Evolutionary conservation across 768 basidiomycete genomes (phyloP), one percentile per base, ranked within the genome.

Genomic region (Imleria badia): DNA sequence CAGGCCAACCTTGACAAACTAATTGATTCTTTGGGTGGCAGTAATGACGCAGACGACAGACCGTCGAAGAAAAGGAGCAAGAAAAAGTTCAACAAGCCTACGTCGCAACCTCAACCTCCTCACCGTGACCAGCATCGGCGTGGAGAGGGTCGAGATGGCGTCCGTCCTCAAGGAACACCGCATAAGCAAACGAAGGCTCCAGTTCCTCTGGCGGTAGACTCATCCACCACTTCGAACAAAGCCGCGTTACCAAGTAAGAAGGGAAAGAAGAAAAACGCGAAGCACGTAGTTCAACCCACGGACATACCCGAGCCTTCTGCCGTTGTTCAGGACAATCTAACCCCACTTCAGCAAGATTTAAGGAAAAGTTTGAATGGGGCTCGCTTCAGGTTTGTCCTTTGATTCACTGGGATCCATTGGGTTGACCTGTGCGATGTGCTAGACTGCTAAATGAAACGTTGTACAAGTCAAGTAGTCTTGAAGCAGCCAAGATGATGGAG

Each of bases 371-470:
- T 94, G 52, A 85, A 90, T 54, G 91, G 94, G 1, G 93, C 94
- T n/a, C 83, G 86, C 23, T 95, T 95, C 70, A 82, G 92, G 93
- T 88, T 43, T 62, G 51, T 40, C 29, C 19, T 39, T 34, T 10
- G 5, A 17, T 35, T 11, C 13, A 20, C 20, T 12, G 34, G 35
- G 45, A 39, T 49, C 5, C 23, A 9, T 26, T 43, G n/a, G 6
- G 31, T 43, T 70, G 26, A 68, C 42, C 38, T 34, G 20, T 33
- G 31, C 15, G 23, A 19, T 15, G 19, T 17, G 45, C 43, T 57
- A 93, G 95, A 64, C 81, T 90, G 76, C 88, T 98, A 52, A 99
- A 99, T 67, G 95, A 98, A 74, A 81, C 79, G 36, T 75, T 99
- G 30, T 99, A 99, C 75, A 96, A 94, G 60, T 87, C 87, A 1